Evolutionary conservation across 768 basidiomycete genomes (phyloP).

Genomic region (Auricularia sp.): DNA sequence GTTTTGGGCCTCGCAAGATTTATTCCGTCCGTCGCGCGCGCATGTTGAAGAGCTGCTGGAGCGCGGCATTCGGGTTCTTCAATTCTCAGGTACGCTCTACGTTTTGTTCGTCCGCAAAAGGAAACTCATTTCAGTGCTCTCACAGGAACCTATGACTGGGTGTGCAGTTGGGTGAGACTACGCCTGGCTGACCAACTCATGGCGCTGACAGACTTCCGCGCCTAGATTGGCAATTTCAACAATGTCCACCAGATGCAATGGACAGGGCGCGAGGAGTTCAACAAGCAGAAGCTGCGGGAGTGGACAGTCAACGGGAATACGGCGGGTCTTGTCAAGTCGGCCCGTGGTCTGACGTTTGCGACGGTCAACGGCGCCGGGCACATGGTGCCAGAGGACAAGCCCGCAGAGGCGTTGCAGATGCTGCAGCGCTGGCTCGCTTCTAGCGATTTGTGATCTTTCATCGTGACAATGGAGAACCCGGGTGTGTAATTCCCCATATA

Average conservation of each 20-base stretch:
- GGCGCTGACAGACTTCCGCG: not conserved
- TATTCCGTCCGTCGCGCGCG: not conserved
- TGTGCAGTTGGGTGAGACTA: not conserved
- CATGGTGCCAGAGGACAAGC: conserved; percentile 17
- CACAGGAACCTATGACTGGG: not conserved
- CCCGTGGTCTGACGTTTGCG: conserved; percentile 20
- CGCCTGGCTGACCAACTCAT: not conserved
- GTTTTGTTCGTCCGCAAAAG: not conserved
- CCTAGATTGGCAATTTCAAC: not conserved
- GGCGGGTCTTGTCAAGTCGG: conserved; percentile 25
- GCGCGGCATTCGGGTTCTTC: conserved; percentile 61
- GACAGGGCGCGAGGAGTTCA: conserved; percentile 24
- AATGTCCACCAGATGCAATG: conserved; percentile 15
- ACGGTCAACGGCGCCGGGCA: conserved; percentile 21
- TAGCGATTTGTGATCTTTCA: too few relatives aligned
- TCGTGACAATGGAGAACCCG: too few relatives aligned
- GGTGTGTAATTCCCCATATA: too few relatives aligned
- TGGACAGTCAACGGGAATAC: conserved; percentile 26
- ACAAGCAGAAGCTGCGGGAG: conserved; percentile 16
- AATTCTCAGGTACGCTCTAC: conserved; percentile 45
- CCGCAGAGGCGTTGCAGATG: not conserved
- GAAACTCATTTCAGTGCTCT: not conserved
- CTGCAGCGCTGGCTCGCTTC: too few relatives aligned
- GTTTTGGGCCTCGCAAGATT: conserved; percentile 41
- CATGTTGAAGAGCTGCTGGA: conserved; percentile 66